Conservation (phyloP, 2,329 filamentous ascomycete species). For the Neonectria neomacrospora region DNA sequence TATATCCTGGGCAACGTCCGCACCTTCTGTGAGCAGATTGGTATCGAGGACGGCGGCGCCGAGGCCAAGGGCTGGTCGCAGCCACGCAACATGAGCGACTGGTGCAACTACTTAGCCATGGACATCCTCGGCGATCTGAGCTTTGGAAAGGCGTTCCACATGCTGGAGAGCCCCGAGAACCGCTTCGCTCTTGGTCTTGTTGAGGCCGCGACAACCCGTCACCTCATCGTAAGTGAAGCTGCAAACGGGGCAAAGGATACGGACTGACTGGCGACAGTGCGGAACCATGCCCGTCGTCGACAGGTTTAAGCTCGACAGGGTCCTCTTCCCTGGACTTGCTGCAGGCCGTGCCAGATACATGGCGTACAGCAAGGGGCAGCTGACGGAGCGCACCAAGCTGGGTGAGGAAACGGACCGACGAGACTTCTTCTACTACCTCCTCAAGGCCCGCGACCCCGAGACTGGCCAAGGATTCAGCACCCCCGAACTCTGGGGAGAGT, state of each 20-base stretch:
- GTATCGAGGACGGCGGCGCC: constrained; percentile 51
- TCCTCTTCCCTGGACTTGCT: constrained; percentile 75
- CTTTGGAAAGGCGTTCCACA: constrained; percentile 71
- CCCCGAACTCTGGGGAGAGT: constrained; percentile 76
- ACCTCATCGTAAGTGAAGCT: constrained; percentile 69
- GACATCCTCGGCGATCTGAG: constrained; percentile 70
- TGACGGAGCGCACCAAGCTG: constrained; percentile 72
- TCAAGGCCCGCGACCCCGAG: constrained; percentile 77
- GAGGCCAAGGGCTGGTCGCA: constrained; percentile 67
- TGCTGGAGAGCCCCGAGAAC: constrained; percentile 69
- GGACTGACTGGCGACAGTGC: constrained; percentile 58
- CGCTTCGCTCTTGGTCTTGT: constrained; percentile 75
- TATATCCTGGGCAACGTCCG: constrained; percentile 74
- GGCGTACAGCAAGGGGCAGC: constrained; percentile 74
- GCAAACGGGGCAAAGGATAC: not conserved
- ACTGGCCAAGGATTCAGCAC: constrained; percentile 74
- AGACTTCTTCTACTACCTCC: constrained; percentile 81
- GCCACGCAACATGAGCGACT: constrained; percentile 71
- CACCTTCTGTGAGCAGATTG: constrained; percentile 72
- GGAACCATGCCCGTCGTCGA: constrained; percentile 77
- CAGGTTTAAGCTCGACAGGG: constrained; percentile 72
- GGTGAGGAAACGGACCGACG: constrained; percentile 74
- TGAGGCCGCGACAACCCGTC: constrained; percentile 73
- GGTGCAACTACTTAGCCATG: constrained; percentile 72
- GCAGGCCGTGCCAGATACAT: constrained; percentile 76